Conservation (phyloP, 441 rosid genomes). For the Pelargonium citronellum region DNA sequence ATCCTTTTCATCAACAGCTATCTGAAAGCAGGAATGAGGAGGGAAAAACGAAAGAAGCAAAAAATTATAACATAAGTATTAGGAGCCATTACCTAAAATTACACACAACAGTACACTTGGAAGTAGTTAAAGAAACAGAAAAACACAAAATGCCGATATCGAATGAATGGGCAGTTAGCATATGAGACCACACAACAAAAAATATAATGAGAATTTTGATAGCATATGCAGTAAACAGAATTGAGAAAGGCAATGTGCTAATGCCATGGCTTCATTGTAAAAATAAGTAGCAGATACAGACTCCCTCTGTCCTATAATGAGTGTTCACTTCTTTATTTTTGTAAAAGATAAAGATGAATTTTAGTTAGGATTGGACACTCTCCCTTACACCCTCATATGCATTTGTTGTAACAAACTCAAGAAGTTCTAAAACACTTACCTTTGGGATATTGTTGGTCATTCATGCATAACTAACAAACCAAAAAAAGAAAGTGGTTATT, state of each 20-base stretch:
- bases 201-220: not conserved
- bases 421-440: too few relatives aligned
- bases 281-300: too few relatives aligned
- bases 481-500: too few relatives aligned
- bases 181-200: too few relatives aligned
- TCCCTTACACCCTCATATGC: too few relatives aligned
- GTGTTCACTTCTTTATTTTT: too few relatives aligned
- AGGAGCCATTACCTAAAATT: not conserved
- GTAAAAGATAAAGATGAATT: too few relatives aligned
- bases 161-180: not conserved
- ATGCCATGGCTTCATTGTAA: not conserved
- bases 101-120: not conserved
- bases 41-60: slow-evolving; percentile 11
- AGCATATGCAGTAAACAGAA: not conserved
- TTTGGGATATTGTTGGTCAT: too few relatives aligned
- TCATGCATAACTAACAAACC: too few relatives aligned
- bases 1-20: slow-evolving; percentile 68
- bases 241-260: not conserved
- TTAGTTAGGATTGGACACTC: too few relatives aligned
- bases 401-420: too few relatives aligned
- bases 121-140: not conserved
- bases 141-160: not conserved
- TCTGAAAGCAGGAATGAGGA: slow-evolving; percentile 36
- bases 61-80: not conserved
- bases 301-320: too few relatives aligned